phyloP scores from a whole-genome alignment of 23 red algal species.

The Gracilaria gracilis region DNA sequence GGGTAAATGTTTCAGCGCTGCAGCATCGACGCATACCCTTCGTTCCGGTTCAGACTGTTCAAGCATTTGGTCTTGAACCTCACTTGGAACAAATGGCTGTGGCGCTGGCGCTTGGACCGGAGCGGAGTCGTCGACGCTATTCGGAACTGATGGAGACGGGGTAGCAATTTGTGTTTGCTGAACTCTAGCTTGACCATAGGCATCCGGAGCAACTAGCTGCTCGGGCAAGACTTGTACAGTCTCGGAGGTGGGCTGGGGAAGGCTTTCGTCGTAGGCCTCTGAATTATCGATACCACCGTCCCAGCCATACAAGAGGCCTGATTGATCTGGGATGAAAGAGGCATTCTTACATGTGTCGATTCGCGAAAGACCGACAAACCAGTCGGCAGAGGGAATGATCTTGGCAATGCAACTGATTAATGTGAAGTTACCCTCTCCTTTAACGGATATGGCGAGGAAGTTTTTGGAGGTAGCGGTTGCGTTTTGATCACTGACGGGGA shows the following conservation, averaged over 20 bases:
- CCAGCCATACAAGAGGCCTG: conserved; percentile 14
- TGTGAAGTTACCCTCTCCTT: conserved; percentile 17
- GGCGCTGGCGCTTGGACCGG: background rate
- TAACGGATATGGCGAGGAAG: conserved; percentile 11
- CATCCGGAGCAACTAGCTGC: background rate
- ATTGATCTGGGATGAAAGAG: background rate
- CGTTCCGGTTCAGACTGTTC: background rate
- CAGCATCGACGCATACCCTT: conserved; percentile 44
- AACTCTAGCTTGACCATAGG: background rate
- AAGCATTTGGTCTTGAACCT: too few species aligned
- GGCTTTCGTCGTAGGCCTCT: conserved; percentile 10
- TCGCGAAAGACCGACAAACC: conserved; percentile 35
- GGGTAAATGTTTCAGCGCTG: conserved; percentile 34
- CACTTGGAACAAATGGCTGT: background rate
- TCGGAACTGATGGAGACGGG: background rate
- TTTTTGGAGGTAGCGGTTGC: background rate
- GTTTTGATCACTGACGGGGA: conserved; percentile 5
- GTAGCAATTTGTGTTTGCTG: background rate
- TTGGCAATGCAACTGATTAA: conserved; percentile 31
- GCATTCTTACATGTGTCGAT: conserved; percentile 25
- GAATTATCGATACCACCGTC: conserved; percentile 34
- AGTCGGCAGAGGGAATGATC: conserved; percentile 44
- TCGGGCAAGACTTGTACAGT: conserved; percentile 2
- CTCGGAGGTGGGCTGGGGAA: conserved; percentile 4
- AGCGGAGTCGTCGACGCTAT: background rate